Evolutionary conservation across 768 basidiomycete genomes (phyloP).

Genomic region (Tulasnella sp.): DNA sequence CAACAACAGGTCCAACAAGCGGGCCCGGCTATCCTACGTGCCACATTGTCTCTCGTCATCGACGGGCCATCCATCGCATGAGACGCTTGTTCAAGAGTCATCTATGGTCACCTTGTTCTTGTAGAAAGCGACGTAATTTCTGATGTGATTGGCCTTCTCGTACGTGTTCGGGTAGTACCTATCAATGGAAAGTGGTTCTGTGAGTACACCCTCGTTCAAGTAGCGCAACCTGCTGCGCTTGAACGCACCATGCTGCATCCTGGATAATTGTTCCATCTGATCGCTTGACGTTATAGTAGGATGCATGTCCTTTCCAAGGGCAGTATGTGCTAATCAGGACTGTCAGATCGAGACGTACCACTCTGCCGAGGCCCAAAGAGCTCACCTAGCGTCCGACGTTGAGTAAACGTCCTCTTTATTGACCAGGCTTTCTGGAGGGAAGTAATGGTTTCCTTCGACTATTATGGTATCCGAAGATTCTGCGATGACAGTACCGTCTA

Average conservation of each 20-base stretch:
- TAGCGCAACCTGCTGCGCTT: too few relatives aligned
- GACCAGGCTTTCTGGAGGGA: slow-evolving; percentile 43
- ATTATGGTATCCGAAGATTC: slow-evolving; percentile 42
- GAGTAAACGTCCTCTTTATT: slow-evolving; percentile 32
- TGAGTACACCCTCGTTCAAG: too few relatives aligned
- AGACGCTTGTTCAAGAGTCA: too few relatives aligned
- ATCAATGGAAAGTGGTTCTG: background rate
- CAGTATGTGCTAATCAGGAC: slow-evolving; percentile 37
- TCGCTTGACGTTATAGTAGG: slow-evolving; percentile 49
- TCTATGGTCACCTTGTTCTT: slow-evolving; percentile 35
- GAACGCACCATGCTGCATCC: slow-evolving; percentile 53
- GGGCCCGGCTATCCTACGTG: too few relatives aligned
- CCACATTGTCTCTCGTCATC: too few relatives aligned
- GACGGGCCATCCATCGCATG: too few relatives aligned
- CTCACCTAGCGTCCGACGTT: slow-evolving; percentile 42
- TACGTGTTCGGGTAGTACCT: slow-evolving; percentile 57
- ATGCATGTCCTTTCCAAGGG: slow-evolving; percentile 62
- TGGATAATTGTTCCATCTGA: slow-evolving; percentile 33
- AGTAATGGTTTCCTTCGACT: slow-evolving; percentile 62
- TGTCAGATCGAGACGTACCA: background rate
- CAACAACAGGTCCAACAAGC: too few relatives aligned
- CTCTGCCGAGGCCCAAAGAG: background rate
- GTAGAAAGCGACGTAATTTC: slow-evolving; percentile 64
- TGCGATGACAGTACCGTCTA: slow-evolving; percentile 44
- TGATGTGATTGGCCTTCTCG: slow-evolving; percentile 46